Base-by-base conservation (phyloP, 2,329 filamentous ascomycete genomes). In the Exophiala xenobiotica region DNA sequence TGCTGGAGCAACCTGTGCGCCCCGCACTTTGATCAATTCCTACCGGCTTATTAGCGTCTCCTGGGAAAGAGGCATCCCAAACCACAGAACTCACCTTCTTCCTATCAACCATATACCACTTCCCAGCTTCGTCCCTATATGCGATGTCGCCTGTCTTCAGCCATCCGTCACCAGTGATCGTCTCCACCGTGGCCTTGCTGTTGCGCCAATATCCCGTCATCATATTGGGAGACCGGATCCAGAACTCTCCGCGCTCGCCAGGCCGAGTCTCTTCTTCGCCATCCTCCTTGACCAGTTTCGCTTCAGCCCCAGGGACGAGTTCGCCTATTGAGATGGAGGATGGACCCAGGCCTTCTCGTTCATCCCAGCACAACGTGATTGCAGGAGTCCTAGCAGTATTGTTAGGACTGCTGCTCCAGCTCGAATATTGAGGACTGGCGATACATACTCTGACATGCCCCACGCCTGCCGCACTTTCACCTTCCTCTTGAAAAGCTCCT, bases 61-160 rank as follows among this genome's bases (percentile, higher is more conserved):
- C n/a, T 38, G 74, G 9, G 72, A 3, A 27, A 14, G 4, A 2
- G 68, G 54, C 79, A 77, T 5, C 8, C 24, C 81, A 71, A 27
- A 82, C 78, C 58, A n/a, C 4, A n/a, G n/a, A n/a, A n/a, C 51
- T 29, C 29, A 55, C 54, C 85, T 97, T 97, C 82, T 96, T 90
- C 62, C 92, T 89, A 70, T 97, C 92, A 66, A 97, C 91, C 67
- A 97, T 86, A 63, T 79, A 82, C 61, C 96, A 73, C 68, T 95
- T 87, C 33, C 92, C 92, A 56, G 85, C 78, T 35, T 75, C 67
- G 70, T 92, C 85, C 63, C 91, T 92, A 68, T 96, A 88, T 64
- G 92, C 92, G 68, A 97, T 92, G 65, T 97, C 92, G 55, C 92
- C 92, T 9, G 90, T 95, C 79, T 87, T 91, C 80, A 97, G 96